A percentile compares a stretch with the other conserved stretches of the same genome.
These are phyloP conservation scores for Graphilbum fragrans DNA, from an alignment of 2,329 filamentous ascomycete genomes.

Conservation along the genomic window DNA sequence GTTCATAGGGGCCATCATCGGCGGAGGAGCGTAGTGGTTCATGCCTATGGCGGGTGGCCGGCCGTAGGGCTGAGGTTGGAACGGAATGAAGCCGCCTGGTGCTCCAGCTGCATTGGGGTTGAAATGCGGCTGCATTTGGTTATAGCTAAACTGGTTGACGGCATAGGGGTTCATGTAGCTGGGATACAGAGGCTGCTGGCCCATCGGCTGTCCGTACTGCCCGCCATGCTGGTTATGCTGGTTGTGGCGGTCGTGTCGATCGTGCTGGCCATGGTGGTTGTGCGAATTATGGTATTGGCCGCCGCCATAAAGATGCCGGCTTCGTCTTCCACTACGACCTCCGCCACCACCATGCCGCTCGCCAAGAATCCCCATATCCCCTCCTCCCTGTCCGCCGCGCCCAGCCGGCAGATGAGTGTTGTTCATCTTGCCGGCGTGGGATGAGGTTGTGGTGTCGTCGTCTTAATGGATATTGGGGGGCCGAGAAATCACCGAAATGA, in stretches of 20 bases:
- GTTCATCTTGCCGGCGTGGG: conserved; percentile 68
- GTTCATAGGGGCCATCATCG: conserved; percentile 3
- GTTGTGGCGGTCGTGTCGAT: conserved; percentile 18
- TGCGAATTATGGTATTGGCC: conserved; percentile 17
- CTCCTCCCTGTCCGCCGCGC: conserved; percentile 40
- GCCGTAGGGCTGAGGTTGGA: conserved; percentile 33
- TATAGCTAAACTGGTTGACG: conserved; percentile 29
- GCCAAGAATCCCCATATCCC: conserved; percentile 1
- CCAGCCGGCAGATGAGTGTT: conserved; percentile 66
- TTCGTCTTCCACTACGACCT: conserved; percentile 20
- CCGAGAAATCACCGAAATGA: too few relatives aligned
- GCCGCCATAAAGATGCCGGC: conserved; percentile 20
- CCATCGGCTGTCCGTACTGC: conserved; percentile 27
- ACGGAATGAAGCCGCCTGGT: conserved; percentile 32
- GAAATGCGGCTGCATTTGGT: conserved; percentile 47
- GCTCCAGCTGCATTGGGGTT: conserved; percentile 33
- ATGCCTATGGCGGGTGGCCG: conserved; percentile 30
- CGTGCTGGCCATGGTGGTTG: conserved; percentile 19
- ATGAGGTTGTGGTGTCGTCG: conserved; percentile 12
- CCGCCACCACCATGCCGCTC: conserved; percentile 18
- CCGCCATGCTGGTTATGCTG: conserved; percentile 28
- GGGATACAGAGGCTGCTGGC: conserved; percentile 33
- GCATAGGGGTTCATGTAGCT: conserved; percentile 39
- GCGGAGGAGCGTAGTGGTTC: conserved; percentile 2
- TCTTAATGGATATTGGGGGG: too few relatives aligned